Evolutionary conservation across 2,329 filamentous ascomycete species (phyloP), one percentile per base, ranked within the genome.

Genomic region (Colletotrichum sp.): DNA sequence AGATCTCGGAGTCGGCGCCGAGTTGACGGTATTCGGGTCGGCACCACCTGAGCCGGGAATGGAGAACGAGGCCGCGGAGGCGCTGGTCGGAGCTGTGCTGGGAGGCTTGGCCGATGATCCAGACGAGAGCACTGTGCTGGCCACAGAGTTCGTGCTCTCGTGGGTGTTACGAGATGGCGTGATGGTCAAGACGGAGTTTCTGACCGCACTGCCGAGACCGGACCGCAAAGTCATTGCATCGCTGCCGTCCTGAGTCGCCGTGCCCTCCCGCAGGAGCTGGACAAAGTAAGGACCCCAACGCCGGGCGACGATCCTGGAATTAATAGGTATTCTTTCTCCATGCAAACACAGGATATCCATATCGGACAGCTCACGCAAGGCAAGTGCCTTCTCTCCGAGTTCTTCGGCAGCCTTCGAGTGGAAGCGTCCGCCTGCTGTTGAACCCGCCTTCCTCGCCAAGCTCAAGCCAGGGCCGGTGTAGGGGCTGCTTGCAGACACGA

Each of bases 281-380:
- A 98, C 95, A 85, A 99, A 98, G 83, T 98, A 98, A 1, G 96
- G 95, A 0, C 97, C 97, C 97, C 97, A 99, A 81, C 97, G 90
- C 32, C 95, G 91, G 12, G 94, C 94, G 18, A 98, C 90, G 18
- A 99, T 91, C 73, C 96, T 92, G 8, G 97, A 98, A 84, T 98
- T 99, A 79, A 98, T 94, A 0, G 97, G 95, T 78, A 98, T 95
- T 21, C 96, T 92, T 82, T 98, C 96, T 26, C 96, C 96, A 24
- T 94, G 94, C 56, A 98, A 93, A 68, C 96, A 97, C 32, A 98
- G 89, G 74, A 99, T 95, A 81, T 98, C 97, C 97, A 99, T 99
- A 80, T 99, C 97, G 4, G 95, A 91, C 71, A 99, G 88, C 83
- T 98, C 97, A n/a, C 93, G 92, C 82, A 98, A 88, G 2, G 90